Evolutionary conservation across 768 basidiomycete genomes (phyloP).

Genomic region (Zangia roseola): DNA sequence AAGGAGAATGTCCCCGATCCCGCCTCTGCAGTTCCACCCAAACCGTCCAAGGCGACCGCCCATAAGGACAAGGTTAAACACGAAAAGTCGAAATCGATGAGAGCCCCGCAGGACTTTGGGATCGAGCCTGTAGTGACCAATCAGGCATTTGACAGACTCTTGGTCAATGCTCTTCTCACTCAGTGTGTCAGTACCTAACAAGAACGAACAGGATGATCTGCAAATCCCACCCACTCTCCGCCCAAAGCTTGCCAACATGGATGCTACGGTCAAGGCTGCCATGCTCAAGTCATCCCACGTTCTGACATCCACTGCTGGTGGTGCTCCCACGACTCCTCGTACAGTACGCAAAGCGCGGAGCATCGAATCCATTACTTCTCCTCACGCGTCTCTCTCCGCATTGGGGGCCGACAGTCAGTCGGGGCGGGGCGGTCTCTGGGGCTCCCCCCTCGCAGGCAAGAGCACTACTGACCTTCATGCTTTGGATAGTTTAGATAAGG

Average conservation of each 20-base stretch:
- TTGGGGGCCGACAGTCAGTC: constrained; percentile 36
- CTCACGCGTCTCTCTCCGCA: constrained; percentile 39
- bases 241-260: constrained; percentile 78
- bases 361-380: constrained; percentile 66
- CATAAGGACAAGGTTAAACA: constrained; percentile 33
- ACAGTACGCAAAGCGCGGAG: constrained; percentile 69
- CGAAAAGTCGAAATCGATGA: constrained; percentile 46
- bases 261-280: constrained; percentile 82
- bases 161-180: constrained; percentile 48
- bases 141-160: constrained; percentile 75
- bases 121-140: constrained; percentile 46
- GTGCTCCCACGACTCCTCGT: constrained; percentile 46
- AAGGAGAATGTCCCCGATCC: constrained; percentile 69
- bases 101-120: constrained; percentile 37
- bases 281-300: constrained; percentile 87
- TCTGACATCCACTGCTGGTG: constrained; percentile 38
- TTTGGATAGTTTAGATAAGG: constrained; percentile 28
- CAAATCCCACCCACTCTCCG: constrained; percentile 81
- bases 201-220: constrained; percentile 67
- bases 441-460: constrained; percentile 28
- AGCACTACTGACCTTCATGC: constrained; percentile 31
- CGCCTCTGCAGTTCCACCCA: constrained; percentile 32
- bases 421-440: constrained; percentile 24
- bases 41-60: constrained; percentile 20
- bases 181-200: not conserved